Evolutionary conservation across 768 basidiomycete genomes (phyloP).

Genomic region (Boletus coccyginus): DNA sequence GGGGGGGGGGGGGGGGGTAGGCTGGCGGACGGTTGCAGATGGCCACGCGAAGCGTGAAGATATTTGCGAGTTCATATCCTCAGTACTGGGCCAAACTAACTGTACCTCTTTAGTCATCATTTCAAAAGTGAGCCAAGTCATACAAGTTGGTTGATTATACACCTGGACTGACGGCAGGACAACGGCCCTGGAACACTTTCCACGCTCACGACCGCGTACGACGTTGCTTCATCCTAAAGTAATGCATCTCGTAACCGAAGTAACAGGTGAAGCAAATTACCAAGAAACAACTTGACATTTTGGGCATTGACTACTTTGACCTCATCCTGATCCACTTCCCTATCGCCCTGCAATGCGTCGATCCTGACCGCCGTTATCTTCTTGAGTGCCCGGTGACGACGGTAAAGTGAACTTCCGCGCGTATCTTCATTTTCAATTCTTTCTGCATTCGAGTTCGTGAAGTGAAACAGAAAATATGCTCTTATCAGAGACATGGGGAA

Average conservation of each 20-base stretch:
- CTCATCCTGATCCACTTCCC: slow-evolving; percentile 86
- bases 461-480: slow-evolving; percentile 53
- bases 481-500: slow-evolving; percentile 80
- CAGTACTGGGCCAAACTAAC: neutral
- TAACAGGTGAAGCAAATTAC: slow-evolving; percentile 52
- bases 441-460: neutral
- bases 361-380: slow-evolving; percentile 72
- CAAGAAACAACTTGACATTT: slow-evolving; percentile 67
- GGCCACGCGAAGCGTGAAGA: slow-evolving; percentile 88
- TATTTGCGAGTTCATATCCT: slow-evolving; percentile 60
- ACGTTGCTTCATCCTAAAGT: neutral
- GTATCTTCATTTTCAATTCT: slow-evolving; percentile 14
- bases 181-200: slow-evolving; percentile 84
- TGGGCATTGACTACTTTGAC: slow-evolving; percentile 86
- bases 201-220: slow-evolving; percentile 75
- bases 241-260: neutral
- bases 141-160: neutral
- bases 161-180: slow-evolving; percentile 3
- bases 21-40: slow-evolving; percentile 72
- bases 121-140: slow-evolving; percentile 54
- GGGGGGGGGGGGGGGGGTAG: too few relatives aligned
- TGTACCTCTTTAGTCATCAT: slow-evolving; percentile 58
- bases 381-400: slow-evolving; percentile 77
- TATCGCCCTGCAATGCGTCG: slow-evolving; percentile 75
- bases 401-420: slow-evolving; percentile 63